Percentiles rank a stretch among this genome's conserved stretches.
These are phyloP conservation scores for Erucastrum elatum DNA, from an alignment of 345 rosid genomes.

Conservation along the genomic window DNA sequence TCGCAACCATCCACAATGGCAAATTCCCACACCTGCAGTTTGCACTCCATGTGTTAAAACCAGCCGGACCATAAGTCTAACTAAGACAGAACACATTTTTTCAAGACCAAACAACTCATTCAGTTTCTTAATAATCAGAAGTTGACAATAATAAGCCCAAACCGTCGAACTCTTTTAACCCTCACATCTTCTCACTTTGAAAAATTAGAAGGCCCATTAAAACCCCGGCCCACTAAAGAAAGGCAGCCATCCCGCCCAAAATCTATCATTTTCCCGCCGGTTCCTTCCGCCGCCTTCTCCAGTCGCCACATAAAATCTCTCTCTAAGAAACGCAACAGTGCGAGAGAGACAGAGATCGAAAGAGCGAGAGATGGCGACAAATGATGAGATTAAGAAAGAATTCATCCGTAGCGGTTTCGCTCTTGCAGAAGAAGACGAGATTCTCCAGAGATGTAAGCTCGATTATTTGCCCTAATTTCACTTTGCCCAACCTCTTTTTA, in stretches of 20 bases:
- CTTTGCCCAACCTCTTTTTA: background rate
- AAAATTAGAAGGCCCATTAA: constrained; percentile 6
- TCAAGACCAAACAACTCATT: no score
- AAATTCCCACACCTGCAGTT: no score
- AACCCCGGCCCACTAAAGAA: background rate
- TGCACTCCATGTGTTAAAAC: no score
- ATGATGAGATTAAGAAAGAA: constrained; percentile 68
- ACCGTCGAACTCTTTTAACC: background rate
- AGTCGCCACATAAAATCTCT: constrained; percentile 22
- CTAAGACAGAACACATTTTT: no score
- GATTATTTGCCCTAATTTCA: background rate
- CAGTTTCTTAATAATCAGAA: no score
- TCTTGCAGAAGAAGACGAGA: constrained; percentile 61
- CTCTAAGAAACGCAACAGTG: constrained; percentile 39
- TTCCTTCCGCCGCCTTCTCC: constrained; percentile 18
- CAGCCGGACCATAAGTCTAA: no score
- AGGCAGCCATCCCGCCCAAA: constrained; percentile 32
- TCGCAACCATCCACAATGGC: no score
- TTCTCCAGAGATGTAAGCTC: constrained; percentile 63
- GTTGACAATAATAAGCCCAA: background rate
- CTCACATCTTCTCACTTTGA: background rate
- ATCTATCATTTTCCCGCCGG: constrained; percentile 58
- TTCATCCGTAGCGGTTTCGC: constrained; percentile 62
- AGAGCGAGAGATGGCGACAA: constrained; percentile 46
- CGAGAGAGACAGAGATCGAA: constrained; percentile 16